Evolutionary conservation across 2,329 filamentous ascomycete species (phyloP).

Genomic region (Mycocentrospora acerina): DNA sequence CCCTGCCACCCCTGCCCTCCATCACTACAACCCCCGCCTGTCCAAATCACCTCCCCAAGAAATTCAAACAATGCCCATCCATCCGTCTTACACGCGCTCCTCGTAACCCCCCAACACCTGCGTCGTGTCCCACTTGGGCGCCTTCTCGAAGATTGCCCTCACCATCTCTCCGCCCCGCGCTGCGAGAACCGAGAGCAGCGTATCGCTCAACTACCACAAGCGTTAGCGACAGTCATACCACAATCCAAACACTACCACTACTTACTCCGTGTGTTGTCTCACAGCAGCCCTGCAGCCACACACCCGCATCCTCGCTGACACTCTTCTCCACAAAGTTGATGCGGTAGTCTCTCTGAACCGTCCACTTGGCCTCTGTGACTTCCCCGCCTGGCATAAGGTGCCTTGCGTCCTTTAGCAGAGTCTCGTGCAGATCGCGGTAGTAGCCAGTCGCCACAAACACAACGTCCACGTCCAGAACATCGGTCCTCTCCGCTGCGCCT

Average conservation of each 20-base stretch:
- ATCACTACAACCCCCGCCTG: too few relatives aligned
- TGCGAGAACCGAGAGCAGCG: constrained; percentile 75
- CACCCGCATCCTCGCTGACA: constrained; percentile 71
- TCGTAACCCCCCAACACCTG: constrained; percentile 30
- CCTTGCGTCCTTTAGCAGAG: constrained; percentile 67
- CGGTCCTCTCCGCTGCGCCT: constrained; percentile 49
- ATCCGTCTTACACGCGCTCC: not conserved
- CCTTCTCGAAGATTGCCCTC: constrained; percentile 65
- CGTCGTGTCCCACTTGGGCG: constrained; percentile 24
- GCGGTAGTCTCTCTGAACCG: constrained; percentile 75
- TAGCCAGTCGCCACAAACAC: constrained; percentile 90
- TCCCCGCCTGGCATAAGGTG: constrained; percentile 62
- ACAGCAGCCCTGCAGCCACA: constrained; percentile 94
- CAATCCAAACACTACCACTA: constrained; percentile 24
- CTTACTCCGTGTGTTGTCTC: constrained; percentile 89
- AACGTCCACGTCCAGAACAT: constrained; percentile 73
- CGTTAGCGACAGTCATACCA: not conserved
- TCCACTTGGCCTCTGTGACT: constrained; percentile 54
- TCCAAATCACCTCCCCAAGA: too few relatives aligned
- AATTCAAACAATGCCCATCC: too few relatives aligned
- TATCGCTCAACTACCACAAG: constrained; percentile 68
- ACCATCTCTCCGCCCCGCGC: constrained; percentile 78
- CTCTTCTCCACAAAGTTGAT: constrained; percentile 69
- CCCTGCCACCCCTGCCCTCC: too few relatives aligned
- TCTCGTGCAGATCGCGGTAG: constrained; percentile 72